Conservation (phyloP, 257 asterid genomes). For the Scutellaria barbata region DNA sequence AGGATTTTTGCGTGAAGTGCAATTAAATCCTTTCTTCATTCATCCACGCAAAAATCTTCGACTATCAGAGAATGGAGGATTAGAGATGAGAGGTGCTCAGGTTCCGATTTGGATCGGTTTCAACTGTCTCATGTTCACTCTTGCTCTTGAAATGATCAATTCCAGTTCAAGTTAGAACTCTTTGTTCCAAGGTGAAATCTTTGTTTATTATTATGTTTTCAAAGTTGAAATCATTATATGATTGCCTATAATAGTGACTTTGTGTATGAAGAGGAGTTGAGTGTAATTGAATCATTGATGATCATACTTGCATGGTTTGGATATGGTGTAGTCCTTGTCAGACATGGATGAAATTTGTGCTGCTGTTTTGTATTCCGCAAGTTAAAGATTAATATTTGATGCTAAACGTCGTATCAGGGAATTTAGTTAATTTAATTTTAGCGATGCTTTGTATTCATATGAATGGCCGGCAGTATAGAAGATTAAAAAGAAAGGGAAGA, state of each 20-base stretch:
- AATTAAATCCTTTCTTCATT: background rate
- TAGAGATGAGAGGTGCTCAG: conserved; percentile 34
- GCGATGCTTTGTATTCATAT: background rate
- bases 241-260: background rate
- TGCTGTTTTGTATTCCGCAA: conserved; percentile 15
- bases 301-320: background rate
- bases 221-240: background rate
- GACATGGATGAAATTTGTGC: background rate
- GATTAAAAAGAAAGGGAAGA: background rate
- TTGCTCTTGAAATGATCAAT: conserved; percentile 1
- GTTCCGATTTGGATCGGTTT: conserved; percentile 6
- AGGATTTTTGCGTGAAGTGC: conserved; percentile 40
- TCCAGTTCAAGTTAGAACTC: background rate
- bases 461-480: background rate
- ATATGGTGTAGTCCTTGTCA: conserved; percentile 1
- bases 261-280: background rate
- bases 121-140: conserved; percentile 32
- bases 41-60: conserved; percentile 33
- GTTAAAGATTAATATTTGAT: background rate
- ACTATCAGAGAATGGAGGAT: conserved; percentile 33
- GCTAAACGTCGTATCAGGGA: background rate
- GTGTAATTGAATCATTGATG: background rate
- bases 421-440: background rate
- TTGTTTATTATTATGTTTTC: background rate
- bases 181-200: background rate